These are phyloP conservation scores for Nannizzia gypsea DNA, from an alignment of 2,329 filamentous ascomycete genomes.

Conservation along the genomic window DNA sequence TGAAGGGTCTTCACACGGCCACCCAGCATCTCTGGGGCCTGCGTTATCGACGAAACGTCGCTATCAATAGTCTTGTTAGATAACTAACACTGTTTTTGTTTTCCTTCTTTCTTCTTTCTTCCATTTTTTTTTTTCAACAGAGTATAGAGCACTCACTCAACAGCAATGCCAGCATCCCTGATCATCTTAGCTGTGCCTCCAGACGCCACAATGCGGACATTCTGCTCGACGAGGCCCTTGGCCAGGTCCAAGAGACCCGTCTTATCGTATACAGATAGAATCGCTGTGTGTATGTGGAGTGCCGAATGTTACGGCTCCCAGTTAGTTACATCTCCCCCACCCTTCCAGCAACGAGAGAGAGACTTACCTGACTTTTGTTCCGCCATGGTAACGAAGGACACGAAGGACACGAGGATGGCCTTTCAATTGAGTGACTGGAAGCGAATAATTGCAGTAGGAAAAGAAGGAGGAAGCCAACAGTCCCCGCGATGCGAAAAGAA, in stretches of 20 bases:
- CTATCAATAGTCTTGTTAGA: conserved; percentile 33
- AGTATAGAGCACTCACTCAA: conserved; percentile 61
- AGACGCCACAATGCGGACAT: conserved; percentile 86
- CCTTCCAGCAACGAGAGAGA: background rate
- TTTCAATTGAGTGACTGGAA: background rate
- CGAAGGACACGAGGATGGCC: background rate
- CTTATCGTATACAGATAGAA: conserved; percentile 98
- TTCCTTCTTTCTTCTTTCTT: no score
- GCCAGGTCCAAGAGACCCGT: conserved; percentile 86
- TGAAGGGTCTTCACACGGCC: conserved; percentile 92
- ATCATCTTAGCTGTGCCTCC: conserved; percentile 95
- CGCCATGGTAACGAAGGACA: background rate
- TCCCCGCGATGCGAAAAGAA: no score
- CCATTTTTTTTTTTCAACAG: background rate
- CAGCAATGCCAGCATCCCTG: conserved; percentile 85
- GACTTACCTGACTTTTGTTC: conserved; percentile 2
- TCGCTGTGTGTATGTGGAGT: conserved; percentile 43
- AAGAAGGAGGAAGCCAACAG: no score
- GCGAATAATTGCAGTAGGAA: background rate
- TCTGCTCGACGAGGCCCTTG: conserved; percentile 76
- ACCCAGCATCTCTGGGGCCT: conserved; percentile 91
- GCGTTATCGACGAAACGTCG: conserved; percentile 94
- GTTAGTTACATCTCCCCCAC: background rate
- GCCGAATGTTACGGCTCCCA: background rate
- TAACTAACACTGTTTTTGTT: no score